phyloP scores from a whole-genome alignment of 371 early-diverging fungal species.

The Apophysomyces trapeziformis region DNA sequence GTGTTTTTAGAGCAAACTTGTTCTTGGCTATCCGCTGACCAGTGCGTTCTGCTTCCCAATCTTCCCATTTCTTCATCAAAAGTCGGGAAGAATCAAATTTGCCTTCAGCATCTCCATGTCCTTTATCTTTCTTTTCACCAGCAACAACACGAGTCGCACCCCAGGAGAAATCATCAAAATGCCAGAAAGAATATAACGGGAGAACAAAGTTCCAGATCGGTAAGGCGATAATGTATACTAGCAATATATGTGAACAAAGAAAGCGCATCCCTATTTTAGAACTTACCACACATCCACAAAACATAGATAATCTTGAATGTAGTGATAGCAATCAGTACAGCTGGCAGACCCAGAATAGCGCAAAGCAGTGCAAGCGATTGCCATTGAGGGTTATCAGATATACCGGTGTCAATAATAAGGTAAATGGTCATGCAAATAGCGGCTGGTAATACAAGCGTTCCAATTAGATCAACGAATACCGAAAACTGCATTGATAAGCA shows the following conservation, averaged over 20 bases:
- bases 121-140: conserved; percentile 69
- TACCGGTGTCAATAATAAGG: conserved; percentile 54
- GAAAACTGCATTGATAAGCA: conserved; percentile 91
- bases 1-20: conserved; percentile 36
- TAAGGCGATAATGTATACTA: conserved; percentile 70
- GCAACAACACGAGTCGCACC: conserved; percentile 83
- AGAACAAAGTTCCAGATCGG: conserved; percentile 96
- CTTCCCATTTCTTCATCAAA: conserved; percentile 68
- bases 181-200: conserved; percentile 95
- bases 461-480: conserved; percentile 80
- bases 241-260: too few species aligned
- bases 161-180: conserved; percentile 97
- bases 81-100: conserved; percentile 68
- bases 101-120: conserved; percentile 66
- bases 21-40: conserved; percentile 39
- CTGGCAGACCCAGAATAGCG: conserved; percentile 79
- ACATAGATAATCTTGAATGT: conserved; percentile 82
- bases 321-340: conserved; percentile 85
- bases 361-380: conserved; percentile 74
- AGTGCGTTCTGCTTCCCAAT: conserved; percentile 74
- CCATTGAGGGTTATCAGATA: conserved; percentile 52
- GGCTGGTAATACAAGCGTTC: conserved; percentile 84
- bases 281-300: conserved; percentile 74
- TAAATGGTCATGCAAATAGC: conserved; percentile 71
- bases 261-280: background rate